These are phyloP conservation scores for Saccharum spontaneum DNA, from an alignment of 176 grass and related monocot species.

Conservation along the genomic window DNA sequence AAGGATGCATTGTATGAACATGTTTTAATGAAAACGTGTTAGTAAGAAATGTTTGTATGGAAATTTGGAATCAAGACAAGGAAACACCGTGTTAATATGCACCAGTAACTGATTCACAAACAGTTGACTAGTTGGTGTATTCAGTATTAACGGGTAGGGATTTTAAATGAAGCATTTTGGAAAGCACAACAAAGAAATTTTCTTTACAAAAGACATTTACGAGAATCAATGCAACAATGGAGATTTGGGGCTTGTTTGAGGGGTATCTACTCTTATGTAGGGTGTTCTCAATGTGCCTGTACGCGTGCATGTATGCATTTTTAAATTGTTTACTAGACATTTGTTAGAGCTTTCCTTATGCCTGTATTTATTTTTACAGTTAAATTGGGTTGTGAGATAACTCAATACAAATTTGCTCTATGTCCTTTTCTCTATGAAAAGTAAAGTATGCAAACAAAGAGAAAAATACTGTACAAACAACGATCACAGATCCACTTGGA, in stretches of 20 bases:
- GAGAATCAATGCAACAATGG: background rate
- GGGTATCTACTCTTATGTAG: background rate
- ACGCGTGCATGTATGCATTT: background rate
- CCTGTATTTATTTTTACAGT: background rate
- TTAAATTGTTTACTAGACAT: background rate
- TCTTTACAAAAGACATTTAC: background rate
- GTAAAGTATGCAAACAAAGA: background rate
- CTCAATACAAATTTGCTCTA: background rate
- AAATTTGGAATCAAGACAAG: background rate
- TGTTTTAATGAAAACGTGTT: background rate
- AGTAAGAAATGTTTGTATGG: background rate
- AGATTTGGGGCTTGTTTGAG: background rate
- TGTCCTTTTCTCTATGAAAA: background rate
- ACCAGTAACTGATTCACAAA: conserved; percentile 5
- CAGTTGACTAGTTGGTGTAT: background rate
- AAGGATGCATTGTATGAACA: background rate
- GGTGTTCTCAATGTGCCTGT: background rate
- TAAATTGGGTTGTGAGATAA: background rate
- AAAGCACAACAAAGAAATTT: background rate
- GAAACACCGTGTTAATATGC: background rate
- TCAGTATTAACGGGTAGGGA: background rate
- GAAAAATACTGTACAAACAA: background rate
- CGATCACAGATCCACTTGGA: background rate
- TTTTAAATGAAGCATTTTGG: background rate
- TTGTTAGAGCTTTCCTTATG: background rate